Conservation (phyloP, 1,284 basidiomycete species). For the Porogramme epimiltina region DNA sequence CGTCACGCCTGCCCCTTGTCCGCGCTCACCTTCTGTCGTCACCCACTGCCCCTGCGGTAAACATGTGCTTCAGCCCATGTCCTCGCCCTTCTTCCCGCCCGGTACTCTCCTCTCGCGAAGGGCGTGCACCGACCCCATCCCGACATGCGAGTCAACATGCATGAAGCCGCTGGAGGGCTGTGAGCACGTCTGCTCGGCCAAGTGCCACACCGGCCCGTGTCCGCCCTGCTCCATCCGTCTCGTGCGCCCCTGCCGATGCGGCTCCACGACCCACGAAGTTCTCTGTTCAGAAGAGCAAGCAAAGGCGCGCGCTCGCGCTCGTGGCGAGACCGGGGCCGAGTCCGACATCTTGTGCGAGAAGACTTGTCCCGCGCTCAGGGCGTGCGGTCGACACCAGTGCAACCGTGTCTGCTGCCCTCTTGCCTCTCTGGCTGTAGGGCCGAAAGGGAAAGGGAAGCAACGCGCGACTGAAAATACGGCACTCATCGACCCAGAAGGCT, state of each 20-base stretch:
- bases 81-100: conserved; percentile 33
- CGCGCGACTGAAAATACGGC: conserved; percentile 35
- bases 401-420: conserved; percentile 85
- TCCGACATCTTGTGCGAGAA: conserved; percentile 76
- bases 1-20: conserved; percentile 60
- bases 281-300: conserved; percentile 48
- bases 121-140: conserved; percentile 74
- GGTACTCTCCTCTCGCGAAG: conserved; percentile 46
- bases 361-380: conserved; percentile 72
- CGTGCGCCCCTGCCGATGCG: conserved; percentile 80
- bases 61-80: conserved; percentile 49
- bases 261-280: conserved; percentile 58
- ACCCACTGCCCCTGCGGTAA: conserved; percentile 83
- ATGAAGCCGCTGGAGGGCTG: conserved; percentile 65
- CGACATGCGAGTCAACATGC: conserved; percentile 75
- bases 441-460: conserved; percentile 67
- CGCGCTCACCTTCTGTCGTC: conserved; percentile 68
- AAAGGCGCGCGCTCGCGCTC: conserved; percentile 25
- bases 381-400: conserved; percentile 85
- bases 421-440: conserved; percentile 53
- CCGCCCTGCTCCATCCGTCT: conserved; percentile 74
- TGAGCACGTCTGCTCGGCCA: conserved; percentile 64
- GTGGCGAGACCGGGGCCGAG: conserved; percentile 30
- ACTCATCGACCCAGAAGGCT: conserved; percentile 56
- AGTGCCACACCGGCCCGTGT: conserved; percentile 67